Evolutionary conservation across 148 eudicot genomes (phyloP), one percentile per base, ranked within the genome.

Genomic region (Pouteria glomerata): DNA sequence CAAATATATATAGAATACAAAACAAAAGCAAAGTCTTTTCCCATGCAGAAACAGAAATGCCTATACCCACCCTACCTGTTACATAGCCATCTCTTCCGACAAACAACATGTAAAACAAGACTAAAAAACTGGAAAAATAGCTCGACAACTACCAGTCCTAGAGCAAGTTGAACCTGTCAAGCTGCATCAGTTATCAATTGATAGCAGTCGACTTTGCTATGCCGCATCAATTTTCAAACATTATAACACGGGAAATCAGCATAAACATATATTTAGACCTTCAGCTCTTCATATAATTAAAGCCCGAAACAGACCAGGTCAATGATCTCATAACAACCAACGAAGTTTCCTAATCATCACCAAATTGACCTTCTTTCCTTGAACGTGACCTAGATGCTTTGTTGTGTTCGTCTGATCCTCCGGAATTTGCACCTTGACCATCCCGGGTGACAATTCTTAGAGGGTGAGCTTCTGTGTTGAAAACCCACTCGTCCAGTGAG

Each of bases 381-480:
- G 85, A 83, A 23, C 88, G 94, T 48, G n/a, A n/a, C n/a, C n/a
- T n/a, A n/a, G 33, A 60, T 18, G 85, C 79, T 72, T 80, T 85
- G 21, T 80, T 70, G 3, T 78, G 84, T 47, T 52, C 72, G 55
- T 34, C 76, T 21, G 71, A 68, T 48, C 61, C 71, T 66, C 73
- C 76, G 42, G 6, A 66, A 29, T 78, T 69, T 16, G 66, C 78
- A 33, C 63, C 75, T 18, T 51, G 71, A 56, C 52, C 81, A 39
- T 70, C 63, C 39, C 96, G 87, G 47, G 88, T 56, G 19, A 90
- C 90, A 12, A 91, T 89, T 79, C 59, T 82, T 64, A 91, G 63
- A 3, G 97, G 97, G 82, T 91, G 97, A 41, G 97, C 97, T 76
- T 91, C 97, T 1, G 97, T 91, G 80, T 91, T 91, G 77, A 89